These are phyloP conservation scores for Wickerhamiella dianesei DNA, from an alignment of 805 yeast species.

Conservation along the genomic window DNA sequence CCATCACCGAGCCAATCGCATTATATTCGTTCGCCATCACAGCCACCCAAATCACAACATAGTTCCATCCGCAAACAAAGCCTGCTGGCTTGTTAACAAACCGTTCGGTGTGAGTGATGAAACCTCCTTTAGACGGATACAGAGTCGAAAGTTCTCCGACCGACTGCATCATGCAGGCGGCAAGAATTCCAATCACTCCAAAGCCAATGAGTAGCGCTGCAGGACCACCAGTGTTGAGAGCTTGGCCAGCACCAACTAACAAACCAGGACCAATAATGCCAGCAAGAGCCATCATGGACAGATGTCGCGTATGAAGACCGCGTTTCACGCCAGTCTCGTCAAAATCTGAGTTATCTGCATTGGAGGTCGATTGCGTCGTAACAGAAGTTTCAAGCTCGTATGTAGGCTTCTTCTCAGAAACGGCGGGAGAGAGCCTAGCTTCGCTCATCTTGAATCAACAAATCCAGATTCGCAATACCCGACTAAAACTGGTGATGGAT, in stretches of 20 bases:
- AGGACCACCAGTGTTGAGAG: constrained; percentile 38
- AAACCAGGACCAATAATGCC: constrained; percentile 78
- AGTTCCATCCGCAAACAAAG: constrained; percentile 35
- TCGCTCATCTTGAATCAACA: background rate
- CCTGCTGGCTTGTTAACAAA: constrained; percentile 37
- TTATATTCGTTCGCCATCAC: constrained; percentile 38
- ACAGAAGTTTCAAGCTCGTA: background rate
- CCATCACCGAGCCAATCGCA: constrained; percentile 33
- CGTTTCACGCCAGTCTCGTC: constrained; percentile 28
- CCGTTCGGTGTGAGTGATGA: constrained; percentile 34
- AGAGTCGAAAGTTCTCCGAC: constrained; percentile 44
- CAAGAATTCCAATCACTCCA: constrained; percentile 36
- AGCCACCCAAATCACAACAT: constrained; percentile 37
- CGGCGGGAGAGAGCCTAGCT: no score
- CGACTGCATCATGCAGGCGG: constrained; percentile 39
- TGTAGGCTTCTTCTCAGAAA: background rate
- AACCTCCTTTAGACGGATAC: constrained; percentile 42
- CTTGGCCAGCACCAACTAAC: constrained; percentile 47
- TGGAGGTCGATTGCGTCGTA: background rate
- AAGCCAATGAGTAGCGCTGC: constrained; percentile 39
- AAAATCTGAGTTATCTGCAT: constrained; percentile 13
- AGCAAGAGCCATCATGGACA: constrained; percentile 73
- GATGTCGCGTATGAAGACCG: constrained; percentile 46
- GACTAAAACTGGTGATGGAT: background rate
- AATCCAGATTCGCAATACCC: background rate